Evolutionary conservation across 495 filamentous ascomycete genomes (phyloP).

Genomic region (Trichocladium uniseriatum): DNA sequence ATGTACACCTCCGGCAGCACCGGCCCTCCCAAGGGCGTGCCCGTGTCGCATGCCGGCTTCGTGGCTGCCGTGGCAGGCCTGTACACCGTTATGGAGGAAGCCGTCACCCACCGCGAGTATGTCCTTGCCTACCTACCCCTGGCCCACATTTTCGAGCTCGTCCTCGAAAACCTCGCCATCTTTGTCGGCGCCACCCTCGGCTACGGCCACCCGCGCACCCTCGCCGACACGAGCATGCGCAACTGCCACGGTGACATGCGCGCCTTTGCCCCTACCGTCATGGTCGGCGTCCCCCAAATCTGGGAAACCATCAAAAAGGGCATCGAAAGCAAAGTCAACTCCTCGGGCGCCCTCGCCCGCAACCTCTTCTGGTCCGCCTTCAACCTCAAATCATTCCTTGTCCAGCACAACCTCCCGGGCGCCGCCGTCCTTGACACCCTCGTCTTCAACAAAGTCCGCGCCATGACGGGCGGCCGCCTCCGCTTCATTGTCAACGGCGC

Average conservation of each 20-base stretch:
- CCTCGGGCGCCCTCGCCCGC: slow-evolving; percentile 20
- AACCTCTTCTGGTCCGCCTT: slow-evolving; percentile 39
- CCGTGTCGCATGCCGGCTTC: slow-evolving; percentile 66
- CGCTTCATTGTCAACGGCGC: slow-evolving; percentile 73
- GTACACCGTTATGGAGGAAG: slow-evolving; percentile 32
- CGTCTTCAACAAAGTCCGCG: slow-evolving; percentile 65
- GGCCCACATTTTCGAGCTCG: slow-evolving; percentile 81
- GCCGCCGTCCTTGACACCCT: slow-evolving; percentile 67
- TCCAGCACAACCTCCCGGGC: slow-evolving; percentile 53
- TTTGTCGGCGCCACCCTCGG: slow-evolving; percentile 70
- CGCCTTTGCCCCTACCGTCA: slow-evolving; percentile 64
- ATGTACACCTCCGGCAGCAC: slow-evolving; percentile 96
- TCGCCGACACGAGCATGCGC: slow-evolving; percentile 54
- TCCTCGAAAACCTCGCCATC: slow-evolving; percentile 66
- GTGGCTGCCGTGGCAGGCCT: slow-evolving; percentile 52
- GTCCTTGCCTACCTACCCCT: slow-evolving; percentile 78
- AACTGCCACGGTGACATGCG: slow-evolving; percentile 60
- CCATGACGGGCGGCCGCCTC: slow-evolving; percentile 62
- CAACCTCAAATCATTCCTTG: slow-evolving; percentile 47
- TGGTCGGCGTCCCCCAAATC: slow-evolving; percentile 79
- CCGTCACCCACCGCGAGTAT: slow-evolving; percentile 47
- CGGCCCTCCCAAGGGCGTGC: slow-evolving; percentile 80
- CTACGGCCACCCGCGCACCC: slow-evolving; percentile 73
- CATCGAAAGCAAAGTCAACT: slow-evolving; percentile 55
- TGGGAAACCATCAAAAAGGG: slow-evolving; percentile 74